These are phyloP conservation scores for Rosa persica DNA, from an alignment of 306 rosid species.

Conservation along the genomic window DNA sequence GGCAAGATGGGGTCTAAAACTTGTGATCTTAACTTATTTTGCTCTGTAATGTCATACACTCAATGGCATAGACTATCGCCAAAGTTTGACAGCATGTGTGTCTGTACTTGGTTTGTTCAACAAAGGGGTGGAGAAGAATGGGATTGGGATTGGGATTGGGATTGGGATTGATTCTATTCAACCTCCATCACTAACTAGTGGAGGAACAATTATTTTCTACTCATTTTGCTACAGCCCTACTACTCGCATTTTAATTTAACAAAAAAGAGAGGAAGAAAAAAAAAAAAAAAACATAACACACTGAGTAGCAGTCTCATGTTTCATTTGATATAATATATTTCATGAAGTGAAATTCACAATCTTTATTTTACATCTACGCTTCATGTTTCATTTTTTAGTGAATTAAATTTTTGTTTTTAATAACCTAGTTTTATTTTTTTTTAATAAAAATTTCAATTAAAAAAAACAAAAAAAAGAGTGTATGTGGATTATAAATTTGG, in stretches of 20 bases:
- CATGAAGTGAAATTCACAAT: too few species aligned
- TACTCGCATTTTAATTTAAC: neutral
- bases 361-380: too few species aligned
- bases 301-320: too few species aligned
- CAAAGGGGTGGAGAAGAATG: neutral
- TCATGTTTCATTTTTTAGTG: too few species aligned
- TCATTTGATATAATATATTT: too few species aligned
- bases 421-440: too few species aligned
- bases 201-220: slow-evolving; percentile 35
- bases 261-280: too few species aligned
- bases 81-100: slow-evolving; percentile 37
- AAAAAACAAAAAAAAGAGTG: too few species aligned
- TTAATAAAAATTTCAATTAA: too few species aligned
- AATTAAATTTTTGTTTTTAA: too few species aligned
- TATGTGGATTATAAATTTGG: too few species aligned
- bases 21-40: slow-evolving; percentile 25
- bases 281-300: too few species aligned
- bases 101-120: slow-evolving; percentile 24
- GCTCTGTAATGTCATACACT: slow-evolving; percentile 32
- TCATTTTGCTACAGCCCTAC: slow-evolving; percentile 15
- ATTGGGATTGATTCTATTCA: slow-evolving; percentile 10
- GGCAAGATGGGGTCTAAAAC: slow-evolving; percentile 49
- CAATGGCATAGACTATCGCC: slow-evolving; percentile 24
- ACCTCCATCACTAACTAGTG: neutral
- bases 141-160: neutral